These are phyloP conservation scores for Endogone sp. DNA, from an alignment of 192 early-diverging fungal species.

Conservation along the genomic window DNA sequence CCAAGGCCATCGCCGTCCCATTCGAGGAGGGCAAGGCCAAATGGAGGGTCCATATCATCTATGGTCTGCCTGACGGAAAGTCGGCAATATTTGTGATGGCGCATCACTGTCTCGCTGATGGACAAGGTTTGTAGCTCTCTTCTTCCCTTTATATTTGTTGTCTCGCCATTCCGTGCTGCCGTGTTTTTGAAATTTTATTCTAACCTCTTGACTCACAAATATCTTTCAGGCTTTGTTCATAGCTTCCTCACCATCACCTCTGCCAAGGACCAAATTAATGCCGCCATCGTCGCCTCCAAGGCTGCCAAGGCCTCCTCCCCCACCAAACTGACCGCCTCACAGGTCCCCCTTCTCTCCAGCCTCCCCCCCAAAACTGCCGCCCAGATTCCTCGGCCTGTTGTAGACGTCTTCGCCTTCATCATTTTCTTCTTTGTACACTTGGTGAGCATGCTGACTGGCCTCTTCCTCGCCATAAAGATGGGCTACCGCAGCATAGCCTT, in stretches of 20 bases:
- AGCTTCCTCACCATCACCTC: background rate
- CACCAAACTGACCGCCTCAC: background rate
- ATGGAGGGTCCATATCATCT: conserved; percentile 21
- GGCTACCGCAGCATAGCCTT: background rate
- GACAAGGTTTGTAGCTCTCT: conserved; percentile 8
- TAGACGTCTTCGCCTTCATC: conserved; percentile 4
- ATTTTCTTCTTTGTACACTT: conserved; percentile 1
- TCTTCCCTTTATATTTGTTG: background rate
- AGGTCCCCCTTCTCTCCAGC: conserved; percentile 6
- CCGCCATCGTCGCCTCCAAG: background rate
- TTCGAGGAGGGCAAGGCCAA: conserved; percentile 19
- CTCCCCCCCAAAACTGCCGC: background rate
- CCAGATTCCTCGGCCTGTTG: conserved; percentile 1
- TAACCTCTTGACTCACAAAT: background rate
- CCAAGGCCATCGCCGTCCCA: conserved; percentile 6
- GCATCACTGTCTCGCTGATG: conserved; percentile 28
- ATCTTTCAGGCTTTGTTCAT: background rate
- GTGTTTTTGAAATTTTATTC: background rate
- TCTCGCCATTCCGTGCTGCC: background rate
- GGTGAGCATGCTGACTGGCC: background rate
- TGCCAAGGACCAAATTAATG: background rate
- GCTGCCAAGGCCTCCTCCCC: background rate
- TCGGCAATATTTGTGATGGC: conserved; percentile 31
- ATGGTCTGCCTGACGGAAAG: conserved; percentile 14
- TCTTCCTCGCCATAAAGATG: background rate